Evolutionary conservation across 176 grass and related monocot species (phyloP).

Genomic region (Otatea glauca): DNA sequence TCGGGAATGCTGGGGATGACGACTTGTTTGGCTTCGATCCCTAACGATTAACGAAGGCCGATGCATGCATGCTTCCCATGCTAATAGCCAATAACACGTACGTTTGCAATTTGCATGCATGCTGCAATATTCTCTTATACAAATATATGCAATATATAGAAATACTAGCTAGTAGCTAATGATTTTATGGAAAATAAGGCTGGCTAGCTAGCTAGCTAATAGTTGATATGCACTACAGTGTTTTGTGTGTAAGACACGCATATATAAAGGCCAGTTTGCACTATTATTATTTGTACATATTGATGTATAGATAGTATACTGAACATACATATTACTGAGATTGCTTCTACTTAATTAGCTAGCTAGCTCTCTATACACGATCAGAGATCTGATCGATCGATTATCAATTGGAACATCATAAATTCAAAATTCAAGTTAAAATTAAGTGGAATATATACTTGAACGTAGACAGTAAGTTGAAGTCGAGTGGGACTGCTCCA

Average conservation of each 20-base stretch:
- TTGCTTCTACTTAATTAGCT: not conserved
- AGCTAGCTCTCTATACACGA: not conserved
- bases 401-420: not conserved
- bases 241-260: not conserved
- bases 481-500: not conserved
- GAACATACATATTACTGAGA: not conserved
- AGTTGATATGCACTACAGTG: not conserved
- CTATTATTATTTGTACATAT: not conserved
- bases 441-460: not conserved
- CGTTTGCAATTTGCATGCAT: not conserved
- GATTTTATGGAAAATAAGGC: not conserved
- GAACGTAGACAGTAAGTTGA: not conserved
- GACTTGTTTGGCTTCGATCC: constrained; percentile 42
- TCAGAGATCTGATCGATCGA: not conserved
- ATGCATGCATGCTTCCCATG: constrained; percentile 25
- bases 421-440: not conserved
- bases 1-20: constrained; percentile 25
- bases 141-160: not conserved
- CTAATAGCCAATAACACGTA: not conserved
- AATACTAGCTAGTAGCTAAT: not conserved
- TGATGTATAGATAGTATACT: not conserved
- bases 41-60: not conserved
- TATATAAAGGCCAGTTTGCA: not conserved
- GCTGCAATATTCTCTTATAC: not conserved
- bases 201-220: not conserved